Base-by-base conservation (phyloP, 768 basidiomycete species). In the Mycena capillaripes region DNA sequence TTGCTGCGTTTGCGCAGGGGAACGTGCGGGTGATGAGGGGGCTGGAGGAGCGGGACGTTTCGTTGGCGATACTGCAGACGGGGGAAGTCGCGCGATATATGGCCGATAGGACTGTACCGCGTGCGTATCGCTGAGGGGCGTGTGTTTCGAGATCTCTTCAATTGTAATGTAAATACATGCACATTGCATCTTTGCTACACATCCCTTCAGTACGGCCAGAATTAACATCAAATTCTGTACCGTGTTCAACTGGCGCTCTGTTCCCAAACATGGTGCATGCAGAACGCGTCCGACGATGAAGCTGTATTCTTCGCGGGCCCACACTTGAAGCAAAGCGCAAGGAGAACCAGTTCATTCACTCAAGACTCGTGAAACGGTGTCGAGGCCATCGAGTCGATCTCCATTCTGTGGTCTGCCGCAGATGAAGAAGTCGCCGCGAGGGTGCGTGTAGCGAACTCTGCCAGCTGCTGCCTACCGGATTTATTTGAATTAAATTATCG, bases 351-450 rank as follows among this genome's bases (percentile, higher is more conserved):
- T n/a, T 10, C 23, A 27, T 30, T n/a, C 67, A 21, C 6, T 72
- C 64, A 71, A 53, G 77, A 78, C 61, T 81, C 84, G 23, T 84
- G 81, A 66, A 86, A 83, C 14, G 93, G 93, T 4, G 93, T 94
- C 4, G 93, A 93, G 30, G 93, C 93, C 68, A 89, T 91, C 17
- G 93, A 94, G 77, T 94, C 93, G 44, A 94, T 80, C 74, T 93
- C 93, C 88, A 93, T 92, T 71, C 84, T 86, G 6, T 76, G 53
- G 27, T 85, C 82, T 16, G 71, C 74, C 3, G 72, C 70, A 17
- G 74, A 76, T 29, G 76, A 40, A 5, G 79, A 79, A n/a, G n/a
- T n/a, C 34, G 86, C 81, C 17, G 76, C 77, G 25, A 87, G 76
- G 23, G 84, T 83, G 64, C 81, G 83, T 17, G 84, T 79, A 5